Base-by-base conservation (phyloP, 371 early-diverging fungal genomes). In the Apophysomyces sp. region DNA sequence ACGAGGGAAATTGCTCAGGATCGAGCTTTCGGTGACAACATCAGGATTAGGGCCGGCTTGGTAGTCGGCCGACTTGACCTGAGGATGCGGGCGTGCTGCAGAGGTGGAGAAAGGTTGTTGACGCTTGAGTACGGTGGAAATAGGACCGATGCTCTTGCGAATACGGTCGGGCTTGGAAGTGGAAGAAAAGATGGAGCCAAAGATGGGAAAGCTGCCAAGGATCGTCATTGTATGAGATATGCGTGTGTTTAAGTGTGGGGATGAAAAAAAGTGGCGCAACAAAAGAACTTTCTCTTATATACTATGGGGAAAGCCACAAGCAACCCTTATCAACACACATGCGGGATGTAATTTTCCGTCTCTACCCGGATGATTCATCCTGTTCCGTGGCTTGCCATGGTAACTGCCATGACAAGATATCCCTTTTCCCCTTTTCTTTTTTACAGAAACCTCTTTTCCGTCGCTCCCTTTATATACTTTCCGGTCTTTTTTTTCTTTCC, bases 1-100 rank as follows among this genome's bases (percentile, higher is more conserved):
- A 57, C 81, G 78, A 63, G 81, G 81, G 49, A 74, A 81, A 31
- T 67, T 68, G 36, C 54, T 72, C 5, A 81, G 58, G 30, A 81
- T 68, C 11, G 70, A 70, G 27, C 60, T 63, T 53, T 81, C 81
- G 3, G 81, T 81, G 9, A 81, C 55, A 3, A 68, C 59, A 37
- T 71, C 71, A 28, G 27, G 55, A 41, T 41, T 41, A 11, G 41
- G 11, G 21, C 24, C 49, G n/a, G 24, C 21, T 44, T 37, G 37
- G n/a, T 37, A 37, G 11, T 51, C 52, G 13, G 52, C 16, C 12
- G 52, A 18, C 32, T 59, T 59, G 49, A 34, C 49, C 30, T 59
- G 60, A 28, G 54, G 29, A 26, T 53, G 32, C 11, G 54, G 16
- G 18, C 54, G 54, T n/a, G 18, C 32, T 30, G 54, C 15, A 6